These are phyloP conservation scores for Colletotrichum salicis DNA, from an alignment of 2,329 filamentous ascomycete genomes.

Conservation along the genomic window DNA sequence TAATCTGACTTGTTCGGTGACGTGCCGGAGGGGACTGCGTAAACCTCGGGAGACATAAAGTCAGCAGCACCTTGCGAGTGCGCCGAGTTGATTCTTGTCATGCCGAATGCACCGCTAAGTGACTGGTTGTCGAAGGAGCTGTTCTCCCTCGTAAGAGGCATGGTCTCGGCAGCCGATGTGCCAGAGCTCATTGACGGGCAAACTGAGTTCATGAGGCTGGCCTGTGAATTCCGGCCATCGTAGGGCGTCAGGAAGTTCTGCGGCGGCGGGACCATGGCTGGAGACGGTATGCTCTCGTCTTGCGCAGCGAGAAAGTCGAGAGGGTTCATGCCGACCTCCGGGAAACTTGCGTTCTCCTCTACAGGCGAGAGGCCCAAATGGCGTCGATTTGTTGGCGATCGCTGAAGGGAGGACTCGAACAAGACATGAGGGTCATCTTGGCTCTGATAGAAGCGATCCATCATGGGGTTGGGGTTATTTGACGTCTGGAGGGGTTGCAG, in stretches of 20 bases:
- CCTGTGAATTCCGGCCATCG: slow-evolving; percentile 33
- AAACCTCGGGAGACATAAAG: slow-evolving; percentile 40
- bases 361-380: slow-evolving; percentile 46
- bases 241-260: slow-evolving; percentile 39
- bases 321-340: slow-evolving; percentile 50
- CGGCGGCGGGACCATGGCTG: slow-evolving; percentile 38
- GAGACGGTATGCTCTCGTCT: slow-evolving; percentile 41
- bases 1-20: slow-evolving; percentile 45
- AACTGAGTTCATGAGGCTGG: slow-evolving; percentile 46
- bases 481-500: slow-evolving; percentile 46
- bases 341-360: slow-evolving; percentile 45
- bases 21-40: slow-evolving; percentile 32
- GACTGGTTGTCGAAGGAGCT: slow-evolving; percentile 49
- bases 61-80: slow-evolving; percentile 45
- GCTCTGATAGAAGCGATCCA: slow-evolving; percentile 45
- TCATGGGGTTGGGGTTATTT: slow-evolving; percentile 39
- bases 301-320: slow-evolving; percentile 50
- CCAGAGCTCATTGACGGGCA: slow-evolving; percentile 58
- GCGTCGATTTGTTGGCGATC: slow-evolving; percentile 41
- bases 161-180: slow-evolving; percentile 50
- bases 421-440: slow-evolving; percentile 44
- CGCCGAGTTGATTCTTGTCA: slow-evolving; percentile 51
- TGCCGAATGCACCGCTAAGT: slow-evolving; percentile 44
- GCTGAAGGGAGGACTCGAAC: slow-evolving; percentile 38
- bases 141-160: slow-evolving; percentile 55